phyloP scores from a whole-genome alignment of 2,329 filamentous ascomycete genomes.

The Mycosphaerelloides madeirae region DNA sequence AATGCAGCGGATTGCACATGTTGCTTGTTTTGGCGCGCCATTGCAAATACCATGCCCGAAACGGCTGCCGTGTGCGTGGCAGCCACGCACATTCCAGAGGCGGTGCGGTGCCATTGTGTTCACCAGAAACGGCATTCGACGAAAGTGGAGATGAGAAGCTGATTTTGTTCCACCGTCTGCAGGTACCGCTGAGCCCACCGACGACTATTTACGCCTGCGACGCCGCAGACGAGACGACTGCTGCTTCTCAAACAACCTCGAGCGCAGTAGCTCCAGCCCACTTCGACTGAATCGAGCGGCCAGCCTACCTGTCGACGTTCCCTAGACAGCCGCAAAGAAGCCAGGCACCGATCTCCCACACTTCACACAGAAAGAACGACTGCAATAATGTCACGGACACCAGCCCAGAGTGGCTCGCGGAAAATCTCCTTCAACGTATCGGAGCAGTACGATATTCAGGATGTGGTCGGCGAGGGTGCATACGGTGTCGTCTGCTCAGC shows the following conservation, averaged over 20 bases:
- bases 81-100: slow-evolving; percentile 11
- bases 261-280: slow-evolving; percentile 1
- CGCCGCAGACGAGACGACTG: not conserved
- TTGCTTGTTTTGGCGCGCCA: not conserved
- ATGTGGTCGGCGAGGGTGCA: slow-evolving; percentile 97
- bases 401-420: slow-evolving; percentile 53
- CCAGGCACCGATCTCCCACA: not conserved
- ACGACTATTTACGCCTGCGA: not conserved
- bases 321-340: not conserved
- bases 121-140: slow-evolving; percentile 10
- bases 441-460: slow-evolving; percentile 98
- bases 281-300: not conserved
- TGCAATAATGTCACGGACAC: slow-evolving; percentile 20
- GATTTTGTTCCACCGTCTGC: slow-evolving; percentile 17
- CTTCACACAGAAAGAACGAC: not conserved
- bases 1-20: no score
- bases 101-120: slow-evolving; percentile 8
- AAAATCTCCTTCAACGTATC: slow-evolving; percentile 99
- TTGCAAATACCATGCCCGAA: slow-evolving; percentile 9
- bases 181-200: slow-evolving; percentile 6
- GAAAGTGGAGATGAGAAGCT: slow-evolving; percentile 12
- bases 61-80: slow-evolving; percentile 13
- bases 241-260: not conserved
- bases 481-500: slow-evolving; percentile 98
- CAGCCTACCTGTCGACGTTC: not conserved